Percentiles rank a stretch among this genome's conserved stretches.
These are phyloP conservation scores for Nakaseomyces bracarensis DNA, from an alignment of 1,139 yeast genomes.

Conservation along the genomic window DNA sequence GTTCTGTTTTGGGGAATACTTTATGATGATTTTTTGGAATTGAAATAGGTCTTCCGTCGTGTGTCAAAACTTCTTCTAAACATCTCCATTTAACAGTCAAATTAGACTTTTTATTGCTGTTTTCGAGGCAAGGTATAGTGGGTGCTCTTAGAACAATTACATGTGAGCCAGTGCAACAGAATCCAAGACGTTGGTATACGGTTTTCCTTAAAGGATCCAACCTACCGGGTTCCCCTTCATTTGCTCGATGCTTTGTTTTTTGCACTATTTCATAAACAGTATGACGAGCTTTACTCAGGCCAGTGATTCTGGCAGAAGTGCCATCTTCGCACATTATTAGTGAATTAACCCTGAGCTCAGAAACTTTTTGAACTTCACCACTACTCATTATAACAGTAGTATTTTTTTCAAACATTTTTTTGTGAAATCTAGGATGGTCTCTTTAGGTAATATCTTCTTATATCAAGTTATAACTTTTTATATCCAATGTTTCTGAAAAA, in stretches of 20 bases:
- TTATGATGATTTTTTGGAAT: constrained; percentile 24
- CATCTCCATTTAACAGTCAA: constrained; percentile 19
- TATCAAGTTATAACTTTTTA: too few species aligned
- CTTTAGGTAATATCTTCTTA: too few species aligned
- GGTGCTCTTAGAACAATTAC: constrained; percentile 30
- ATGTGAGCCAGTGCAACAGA: constrained; percentile 34
- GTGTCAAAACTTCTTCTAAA: constrained; percentile 16
- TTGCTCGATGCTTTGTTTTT: constrained; percentile 23
- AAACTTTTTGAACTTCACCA: constrained; percentile 33
- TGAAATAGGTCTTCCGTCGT: constrained; percentile 18
- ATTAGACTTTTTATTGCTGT: constrained; percentile 15
- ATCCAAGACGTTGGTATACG: constrained; percentile 25
- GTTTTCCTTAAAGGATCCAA: constrained; percentile 16
- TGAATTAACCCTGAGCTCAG: constrained; percentile 34
- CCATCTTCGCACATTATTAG: constrained; percentile 40
- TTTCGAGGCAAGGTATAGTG: constrained; percentile 19
- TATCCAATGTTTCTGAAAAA: too few species aligned
- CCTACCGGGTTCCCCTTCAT: constrained; percentile 17
- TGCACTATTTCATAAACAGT: constrained; percentile 36
- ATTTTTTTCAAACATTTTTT: constrained; percentile 30
- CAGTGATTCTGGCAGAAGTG: constrained; percentile 33
- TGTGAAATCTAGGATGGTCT: too few species aligned
- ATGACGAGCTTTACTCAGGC: constrained; percentile 36
- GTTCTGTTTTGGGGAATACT: constrained; percentile 20
- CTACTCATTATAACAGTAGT: constrained; percentile 37